These are phyloP conservation scores for Alternaria rosae DNA, from an alignment of 2,329 filamentous ascomycete species.

Conservation along the genomic window DNA sequence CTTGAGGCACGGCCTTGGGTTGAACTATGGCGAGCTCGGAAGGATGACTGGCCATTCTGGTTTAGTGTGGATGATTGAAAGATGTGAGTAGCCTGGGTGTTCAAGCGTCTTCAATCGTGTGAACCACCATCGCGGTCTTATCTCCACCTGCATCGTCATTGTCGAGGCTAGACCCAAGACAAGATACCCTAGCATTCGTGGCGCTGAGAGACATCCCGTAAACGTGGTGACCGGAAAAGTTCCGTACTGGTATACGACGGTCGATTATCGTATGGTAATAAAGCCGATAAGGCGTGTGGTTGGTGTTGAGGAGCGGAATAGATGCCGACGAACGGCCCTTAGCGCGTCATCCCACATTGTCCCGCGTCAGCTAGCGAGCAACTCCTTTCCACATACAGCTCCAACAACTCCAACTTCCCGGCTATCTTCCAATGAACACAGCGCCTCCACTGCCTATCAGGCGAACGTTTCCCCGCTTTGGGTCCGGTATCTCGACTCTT, in stretches of 20 bases:
- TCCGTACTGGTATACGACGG: not conserved
- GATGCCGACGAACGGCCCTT: not conserved
- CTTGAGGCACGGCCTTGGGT: conserved; percentile 21
- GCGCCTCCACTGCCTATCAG: not conserved
- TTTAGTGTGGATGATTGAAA: not conserved
- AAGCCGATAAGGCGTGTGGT: not conserved
- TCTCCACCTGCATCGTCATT: not conserved
- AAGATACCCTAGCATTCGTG: not conserved
- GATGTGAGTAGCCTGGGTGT: not conserved
- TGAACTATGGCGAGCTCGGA: conserved; percentile 16
- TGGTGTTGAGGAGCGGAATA: conserved; percentile 11
- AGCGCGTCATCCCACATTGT: not conserved
- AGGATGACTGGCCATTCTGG: conserved; percentile 6
- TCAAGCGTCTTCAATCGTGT: not conserved
- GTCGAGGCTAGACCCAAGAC: not conserved
- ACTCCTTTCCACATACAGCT: not conserved
- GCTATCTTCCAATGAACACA: conserved; percentile 3
- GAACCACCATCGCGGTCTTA: not conserved
- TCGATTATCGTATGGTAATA: not conserved
- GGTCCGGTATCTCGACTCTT: not conserved
- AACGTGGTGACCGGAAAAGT: not conserved
- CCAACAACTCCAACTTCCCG: not conserved
- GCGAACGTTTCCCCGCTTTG: not conserved
- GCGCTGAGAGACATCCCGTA: not conserved
- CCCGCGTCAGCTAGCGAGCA: conserved; percentile 1